Evolutionary conservation across 192 early-diverging fungal genomes (phyloP), one percentile per base, ranked within the genome.

Genomic region (Linderina pennispora): DNA sequence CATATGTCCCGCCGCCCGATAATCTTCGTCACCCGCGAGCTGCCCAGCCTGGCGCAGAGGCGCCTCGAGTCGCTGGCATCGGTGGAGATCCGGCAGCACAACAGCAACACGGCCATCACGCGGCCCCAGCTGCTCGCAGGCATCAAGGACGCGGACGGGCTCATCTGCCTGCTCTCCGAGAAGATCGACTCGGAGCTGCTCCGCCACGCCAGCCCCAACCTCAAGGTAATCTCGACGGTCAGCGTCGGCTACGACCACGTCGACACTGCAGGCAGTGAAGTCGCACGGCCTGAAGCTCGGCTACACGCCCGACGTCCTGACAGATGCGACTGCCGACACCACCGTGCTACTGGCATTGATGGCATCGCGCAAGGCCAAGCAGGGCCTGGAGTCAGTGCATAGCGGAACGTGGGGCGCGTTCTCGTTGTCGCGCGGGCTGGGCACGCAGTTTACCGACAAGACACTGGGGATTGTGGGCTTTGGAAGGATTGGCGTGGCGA

Each of bases 221-320:
- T 89, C 21, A 81, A 80, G 39, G 77, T 84, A 0, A 65, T 92
- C 0, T 89, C 89, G 3, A 92, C 90, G 0, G 68, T 86, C 55
- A 84, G 79, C 25, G 90, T 90, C 15, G 90, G 90, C 15, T 85
- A 80, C 62, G 89, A 93, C 45, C 90, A 93, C 48, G 80, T 93
- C 16, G 81, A 85, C 48, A 43, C 78, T n/a, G 0, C 45, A 43
- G 4, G 79, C 70, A 6, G 49, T 82, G 14, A 55, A 77, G 16
- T 9, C 23, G 10, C 62, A 64, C 7, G 65, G 66, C 2, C 58
- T 91, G n/a, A 33, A 37, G 14, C 48, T 95, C 5, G 90, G 90
- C 4, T 79, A 87, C 53, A 95, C 92, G 1, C 89, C 92, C 4
- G 85, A 85, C 42, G 92, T 92, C 1, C 68, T 92, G 28, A 95